These are phyloP conservation scores for Parietaria judaica DNA, from an alignment of 306 rosid species.

Conservation along the genomic window DNA sequence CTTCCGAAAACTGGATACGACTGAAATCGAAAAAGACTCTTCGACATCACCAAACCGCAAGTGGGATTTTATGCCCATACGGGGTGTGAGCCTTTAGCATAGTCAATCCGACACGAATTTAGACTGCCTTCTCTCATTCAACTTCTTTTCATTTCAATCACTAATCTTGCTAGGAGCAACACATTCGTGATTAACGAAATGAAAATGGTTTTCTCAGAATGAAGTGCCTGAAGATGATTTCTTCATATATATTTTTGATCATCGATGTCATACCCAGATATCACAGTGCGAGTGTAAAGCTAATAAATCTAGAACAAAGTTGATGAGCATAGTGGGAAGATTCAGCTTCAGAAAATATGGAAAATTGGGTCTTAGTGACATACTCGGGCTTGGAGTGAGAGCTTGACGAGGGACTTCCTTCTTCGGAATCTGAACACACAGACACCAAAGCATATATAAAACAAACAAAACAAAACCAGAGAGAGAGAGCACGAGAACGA, in stretches of 20 bases:
- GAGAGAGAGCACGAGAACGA: conserved; percentile 3
- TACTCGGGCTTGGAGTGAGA: conserved; percentile 66
- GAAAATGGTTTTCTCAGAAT: background rate
- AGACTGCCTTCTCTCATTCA: no score
- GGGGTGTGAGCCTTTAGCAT: background rate
- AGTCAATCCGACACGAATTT: background rate
- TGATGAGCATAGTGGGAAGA: no score
- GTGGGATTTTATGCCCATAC: background rate
- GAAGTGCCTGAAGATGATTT: background rate
- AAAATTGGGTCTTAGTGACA: conserved; percentile 10
- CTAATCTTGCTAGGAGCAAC: no score
- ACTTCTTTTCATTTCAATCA: no score
- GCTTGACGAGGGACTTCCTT: conserved; percentile 48
- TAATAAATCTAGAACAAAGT: no score
- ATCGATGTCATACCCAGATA: background rate
- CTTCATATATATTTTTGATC: background rate
- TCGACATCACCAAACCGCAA: background rate
- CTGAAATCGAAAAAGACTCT: background rate
- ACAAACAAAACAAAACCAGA: conserved; percentile 1
- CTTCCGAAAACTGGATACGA: background rate
- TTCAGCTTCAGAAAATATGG: conserved; percentile 2
- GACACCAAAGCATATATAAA: conserved; percentile 15
- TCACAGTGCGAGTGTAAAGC: no score
- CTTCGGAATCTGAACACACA: conserved; percentile 78
- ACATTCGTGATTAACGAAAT: background rate